Percentiles rank a stretch among this genome's conserved stretches.
These are phyloP conservation scores for Xylaria bambusicola DNA, from an alignment of 495 filamentous ascomycete species.

Conservation along the genomic window DNA sequence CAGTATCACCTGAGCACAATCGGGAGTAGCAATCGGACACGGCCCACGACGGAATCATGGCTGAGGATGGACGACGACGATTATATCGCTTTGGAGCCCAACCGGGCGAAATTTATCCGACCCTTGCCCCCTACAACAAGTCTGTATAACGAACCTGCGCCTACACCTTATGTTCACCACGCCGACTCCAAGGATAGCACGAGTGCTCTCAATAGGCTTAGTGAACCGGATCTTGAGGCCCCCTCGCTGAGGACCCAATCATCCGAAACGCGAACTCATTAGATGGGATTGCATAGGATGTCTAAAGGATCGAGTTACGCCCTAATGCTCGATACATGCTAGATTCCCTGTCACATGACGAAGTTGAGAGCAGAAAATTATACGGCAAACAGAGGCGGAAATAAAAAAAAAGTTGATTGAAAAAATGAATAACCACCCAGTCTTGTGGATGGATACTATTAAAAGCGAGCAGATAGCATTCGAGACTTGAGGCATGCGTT, in stretches of 20 bases:
- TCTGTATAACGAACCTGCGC: slow-evolving; percentile 15
- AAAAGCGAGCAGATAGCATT: too few species aligned
- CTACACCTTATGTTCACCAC: slow-evolving; percentile 9
- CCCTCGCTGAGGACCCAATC: background rate
- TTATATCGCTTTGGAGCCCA: slow-evolving; percentile 11
- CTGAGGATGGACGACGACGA: slow-evolving; percentile 28
- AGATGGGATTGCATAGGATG: too few species aligned
- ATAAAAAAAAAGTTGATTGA: too few species aligned
- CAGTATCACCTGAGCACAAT: slow-evolving; percentile 12
- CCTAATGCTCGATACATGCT: too few species aligned
- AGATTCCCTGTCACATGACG: too few species aligned
- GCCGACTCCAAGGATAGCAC: background rate
- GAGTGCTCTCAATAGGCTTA: background rate
- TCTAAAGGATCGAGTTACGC: too few species aligned
- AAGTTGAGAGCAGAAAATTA: too few species aligned
- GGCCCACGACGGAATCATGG: slow-evolving; percentile 24
- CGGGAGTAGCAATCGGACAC: slow-evolving; percentile 14
- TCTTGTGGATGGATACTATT: too few species aligned
- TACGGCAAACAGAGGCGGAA: too few species aligned
- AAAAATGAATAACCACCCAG: too few species aligned
- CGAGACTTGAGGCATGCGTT: too few species aligned
- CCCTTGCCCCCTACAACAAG: slow-evolving; percentile 7
- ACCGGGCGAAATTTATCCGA: slow-evolving; percentile 2
- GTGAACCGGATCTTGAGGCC: background rate
- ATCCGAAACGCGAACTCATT: background rate